These are phyloP conservation scores for Podospora fimiseda DNA, from an alignment of 495 filamentous ascomycete genomes.

Conservation along the genomic window DNA sequence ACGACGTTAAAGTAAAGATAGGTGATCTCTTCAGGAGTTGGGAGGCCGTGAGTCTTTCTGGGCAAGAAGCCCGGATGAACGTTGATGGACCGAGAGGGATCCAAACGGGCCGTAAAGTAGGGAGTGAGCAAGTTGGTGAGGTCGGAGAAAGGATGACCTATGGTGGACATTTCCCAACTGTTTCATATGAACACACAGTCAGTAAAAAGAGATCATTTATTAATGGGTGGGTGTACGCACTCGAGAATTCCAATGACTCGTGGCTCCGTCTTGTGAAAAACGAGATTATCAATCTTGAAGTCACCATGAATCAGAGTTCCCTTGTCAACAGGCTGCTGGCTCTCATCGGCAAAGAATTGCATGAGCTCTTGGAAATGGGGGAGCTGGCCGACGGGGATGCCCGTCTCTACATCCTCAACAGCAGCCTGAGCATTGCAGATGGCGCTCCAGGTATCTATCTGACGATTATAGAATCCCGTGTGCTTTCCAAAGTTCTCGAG, in stretches of 20 bases:
- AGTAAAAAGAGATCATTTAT: background rate
- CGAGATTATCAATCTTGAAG: slow-evolving; percentile 96
- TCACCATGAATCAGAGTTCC: slow-evolving; percentile 85
- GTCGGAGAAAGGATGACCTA: slow-evolving; percentile 89
- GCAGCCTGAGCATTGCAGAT: slow-evolving; percentile 73
- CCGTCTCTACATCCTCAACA: slow-evolving; percentile 67
- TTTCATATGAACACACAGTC: background rate
- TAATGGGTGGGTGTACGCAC: slow-evolving; percentile 35
- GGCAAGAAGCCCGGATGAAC: slow-evolving; percentile 51
- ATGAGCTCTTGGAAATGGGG: slow-evolving; percentile 78
- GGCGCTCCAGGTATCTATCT: slow-evolving; percentile 72
- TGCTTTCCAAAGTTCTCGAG: slow-evolving; percentile 67
- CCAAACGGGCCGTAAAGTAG: slow-evolving; percentile 44
- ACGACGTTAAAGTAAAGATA: slow-evolving; percentile 70
- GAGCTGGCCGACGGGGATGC: slow-evolving; percentile 69
- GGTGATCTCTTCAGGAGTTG: slow-evolving; percentile 59
- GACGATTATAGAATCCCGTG: slow-evolving; percentile 76
- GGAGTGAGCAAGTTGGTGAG: slow-evolving; percentile 73
- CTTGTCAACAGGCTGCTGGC: slow-evolving; percentile 68
- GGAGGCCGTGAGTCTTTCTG: slow-evolving; percentile 64
- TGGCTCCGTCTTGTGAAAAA: slow-evolving; percentile 85
- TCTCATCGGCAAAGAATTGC: slow-evolving; percentile 62
- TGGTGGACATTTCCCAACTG: slow-evolving; percentile 93
- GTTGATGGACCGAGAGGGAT: slow-evolving; percentile 21
- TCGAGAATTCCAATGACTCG: slow-evolving; percentile 89